Evolutionary conservation across 306 rosid species (phyloP), one percentile per base, ranked within the genome.

Genomic region (Citrullus colocynthis): DNA sequence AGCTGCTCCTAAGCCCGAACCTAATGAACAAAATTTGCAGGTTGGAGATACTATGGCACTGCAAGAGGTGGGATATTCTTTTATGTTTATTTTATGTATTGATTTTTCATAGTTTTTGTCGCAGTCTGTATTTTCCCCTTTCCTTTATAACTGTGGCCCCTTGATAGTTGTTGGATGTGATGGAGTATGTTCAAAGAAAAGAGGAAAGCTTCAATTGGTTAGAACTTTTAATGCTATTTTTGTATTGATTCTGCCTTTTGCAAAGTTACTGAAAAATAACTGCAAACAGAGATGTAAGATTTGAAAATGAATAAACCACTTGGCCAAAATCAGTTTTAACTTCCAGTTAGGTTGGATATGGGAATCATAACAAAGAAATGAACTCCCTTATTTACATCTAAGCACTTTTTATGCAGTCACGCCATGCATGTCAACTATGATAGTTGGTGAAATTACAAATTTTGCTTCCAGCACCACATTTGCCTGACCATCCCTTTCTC

Each of bases 1-100:
- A 84, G 91, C 89, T 61, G 93, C 90, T 66, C 90, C 85, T 44
- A 92, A 92, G 77, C 85, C 91, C 17, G 97, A 95, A 89, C 99
- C 97, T 58, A 91, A 88, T 58, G 93, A 92, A 66, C 97, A 87
- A 52, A 80, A 74, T 52, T 80, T 87, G 80, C 96, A 86, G 83
- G 83, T 84, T 67, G 91, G 91, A 88, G 91, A 82, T 77, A 81
- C 88, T 79, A 69, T 77, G 81, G 76, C 80, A 51, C 85, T 87
- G 63, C 96, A 78, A 37, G 97, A 88, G 91, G 99, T 95, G 74
- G 80, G 86, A 49, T 28, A 30, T 30, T 37, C 12, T 34, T 81
- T 79, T 5, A 74, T 78, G 57, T 61, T 28, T 70, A 45, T 72
- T 13, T 41, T 78, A 62, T n/a, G 74, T 37, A 28, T 54, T 69